Conservation (phyloP, 2,329 filamentous ascomycete genomes). For the Pseudopyrenochaeta lycopersici region DNA sequence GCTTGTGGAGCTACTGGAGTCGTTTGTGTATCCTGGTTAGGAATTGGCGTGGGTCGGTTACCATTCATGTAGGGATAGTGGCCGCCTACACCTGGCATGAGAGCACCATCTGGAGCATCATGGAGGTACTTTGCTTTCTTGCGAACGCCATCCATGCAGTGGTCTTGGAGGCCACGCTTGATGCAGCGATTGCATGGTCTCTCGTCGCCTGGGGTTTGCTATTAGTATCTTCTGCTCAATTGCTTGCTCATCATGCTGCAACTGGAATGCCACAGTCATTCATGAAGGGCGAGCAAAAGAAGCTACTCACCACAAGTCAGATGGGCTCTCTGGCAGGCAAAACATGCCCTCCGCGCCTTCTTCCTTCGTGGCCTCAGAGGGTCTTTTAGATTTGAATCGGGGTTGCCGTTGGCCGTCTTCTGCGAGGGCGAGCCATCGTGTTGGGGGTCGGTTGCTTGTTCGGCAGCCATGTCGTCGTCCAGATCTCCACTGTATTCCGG, state of each 20-base stretch:
- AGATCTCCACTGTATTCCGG: constrained; percentile 56
- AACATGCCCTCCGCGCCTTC: constrained; percentile 95
- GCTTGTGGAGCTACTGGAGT: constrained; percentile 42
- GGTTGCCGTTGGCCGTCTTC: constrained; percentile 44
- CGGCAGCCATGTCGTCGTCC: constrained; percentile 55
- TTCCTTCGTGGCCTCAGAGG: constrained; percentile 88
- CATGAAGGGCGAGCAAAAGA: background rate
- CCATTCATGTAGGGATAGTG: constrained; percentile 67
- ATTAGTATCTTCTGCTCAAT: background rate
- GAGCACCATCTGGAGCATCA: constrained; percentile 88
- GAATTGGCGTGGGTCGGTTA: constrained; percentile 54
- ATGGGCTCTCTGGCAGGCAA: constrained; percentile 96
- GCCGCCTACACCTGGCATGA: constrained; percentile 83
- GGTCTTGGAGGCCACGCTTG: constrained; percentile 88
- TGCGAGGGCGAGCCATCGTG: constrained; percentile 45
- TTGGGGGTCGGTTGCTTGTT: constrained; percentile 50
- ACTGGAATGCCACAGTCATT: background rate
- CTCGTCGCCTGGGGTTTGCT: constrained; percentile 76
- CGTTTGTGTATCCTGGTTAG: constrained; percentile 34
- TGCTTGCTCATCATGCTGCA: background rate
- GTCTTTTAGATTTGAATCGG: constrained; percentile 75
- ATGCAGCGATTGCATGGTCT: constrained; percentile 93
- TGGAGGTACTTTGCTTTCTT: constrained; percentile 99
- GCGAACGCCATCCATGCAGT: constrained; percentile 93
- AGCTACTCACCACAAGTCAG: constrained; percentile 90